Conservation (phyloP, 2,329 filamentous ascomycete genomes). For the Saccharata proteae region DNA sequence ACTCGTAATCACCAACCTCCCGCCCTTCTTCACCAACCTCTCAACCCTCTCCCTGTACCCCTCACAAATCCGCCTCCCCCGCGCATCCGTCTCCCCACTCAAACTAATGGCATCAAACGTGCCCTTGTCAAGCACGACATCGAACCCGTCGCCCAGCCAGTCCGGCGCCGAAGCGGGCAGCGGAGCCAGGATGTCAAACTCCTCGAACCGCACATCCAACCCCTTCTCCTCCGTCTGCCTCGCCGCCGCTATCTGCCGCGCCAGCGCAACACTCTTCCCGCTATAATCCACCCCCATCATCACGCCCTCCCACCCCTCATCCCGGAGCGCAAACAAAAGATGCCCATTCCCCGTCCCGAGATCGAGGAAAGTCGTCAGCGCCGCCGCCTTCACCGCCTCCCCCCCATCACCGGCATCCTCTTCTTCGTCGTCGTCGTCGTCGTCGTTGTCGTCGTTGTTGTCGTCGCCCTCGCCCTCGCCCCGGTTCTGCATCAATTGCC, state of each 20-base stretch:
- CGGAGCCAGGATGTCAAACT: conserved; percentile 38
- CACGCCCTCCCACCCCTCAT: conserved; percentile 52
- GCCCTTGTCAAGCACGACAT: conserved; percentile 93
- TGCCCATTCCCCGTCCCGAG: conserved; percentile 91
- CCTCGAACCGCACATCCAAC: conserved; percentile 36
- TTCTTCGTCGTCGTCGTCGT: conserved; percentile 10
- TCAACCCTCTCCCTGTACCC: conserved; percentile 60
- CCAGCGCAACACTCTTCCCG: conserved; percentile 59
- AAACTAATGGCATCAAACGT: conserved; percentile 93
- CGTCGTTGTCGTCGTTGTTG: too few species aligned
- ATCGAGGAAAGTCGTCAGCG: conserved; percentile 65
- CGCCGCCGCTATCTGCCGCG: conserved; percentile 44
- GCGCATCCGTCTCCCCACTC: conserved; percentile 40
- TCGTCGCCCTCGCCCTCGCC: background rate
- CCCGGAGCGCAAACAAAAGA: conserved; percentile 69
- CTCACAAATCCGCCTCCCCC: conserved; percentile 55
- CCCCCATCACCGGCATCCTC: conserved; percentile 15
- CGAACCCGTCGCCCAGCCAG: conserved; percentile 54
- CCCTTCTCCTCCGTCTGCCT: conserved; percentile 16
- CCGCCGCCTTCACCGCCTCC: conserved; percentile 12
- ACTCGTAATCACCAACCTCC: conserved; percentile 76
- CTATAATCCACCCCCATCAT: conserved; percentile 90
- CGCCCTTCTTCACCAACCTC: conserved; percentile 55
- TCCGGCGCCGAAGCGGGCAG: conserved; percentile 43
- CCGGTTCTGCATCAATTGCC: conserved; percentile 29